Conservation (phyloP, 345 rosid species). For the Moricandia arvensis region DNA sequence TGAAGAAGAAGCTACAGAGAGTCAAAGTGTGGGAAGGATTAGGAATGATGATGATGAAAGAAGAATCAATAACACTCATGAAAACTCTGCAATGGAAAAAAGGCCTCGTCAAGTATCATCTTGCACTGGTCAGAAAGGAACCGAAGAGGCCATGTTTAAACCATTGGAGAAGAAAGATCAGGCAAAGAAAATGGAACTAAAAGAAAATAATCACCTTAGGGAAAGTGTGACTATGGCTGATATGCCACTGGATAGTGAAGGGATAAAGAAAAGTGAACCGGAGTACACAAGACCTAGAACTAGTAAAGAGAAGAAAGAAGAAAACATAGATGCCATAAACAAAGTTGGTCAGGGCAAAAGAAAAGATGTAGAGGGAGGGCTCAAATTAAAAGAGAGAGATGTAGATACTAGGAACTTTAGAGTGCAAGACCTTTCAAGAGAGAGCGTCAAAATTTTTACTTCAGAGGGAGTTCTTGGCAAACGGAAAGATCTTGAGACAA, state of each 20-base stretch:
- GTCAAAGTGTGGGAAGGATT: conserved; percentile 33
- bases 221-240: conserved; percentile 36
- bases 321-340: conserved; percentile 34
- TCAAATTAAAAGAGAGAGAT: too few relatives aligned
- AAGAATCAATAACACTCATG: conserved; percentile 36
- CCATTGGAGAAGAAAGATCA: conserved; percentile 43
- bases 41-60: conserved; percentile 37
- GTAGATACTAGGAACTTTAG: neutral
- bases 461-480: conserved; percentile 44
- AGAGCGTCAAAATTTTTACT: conserved; percentile 18
- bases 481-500: conserved; percentile 50
- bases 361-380: conserved; percentile 35
- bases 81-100: conserved; percentile 27
- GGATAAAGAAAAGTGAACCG: conserved; percentile 43
- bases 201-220: conserved; percentile 40
- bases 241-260: conserved; percentile 38
- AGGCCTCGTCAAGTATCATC: conserved; percentile 26
- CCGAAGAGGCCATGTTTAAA: conserved; percentile 36
- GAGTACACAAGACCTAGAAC: conserved; percentile 39
- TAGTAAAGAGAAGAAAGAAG: conserved; percentile 47
- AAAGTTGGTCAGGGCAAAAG: conserved; percentile 39
- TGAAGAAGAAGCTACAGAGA: conserved; percentile 50
- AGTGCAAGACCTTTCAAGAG: conserved; percentile 1
- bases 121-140: conserved; percentile 41
- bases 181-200: conserved; percentile 40